Base-by-base conservation (phyloP, 2,329 filamentous ascomycete genomes). In the Penicillium capsulatum region DNA sequence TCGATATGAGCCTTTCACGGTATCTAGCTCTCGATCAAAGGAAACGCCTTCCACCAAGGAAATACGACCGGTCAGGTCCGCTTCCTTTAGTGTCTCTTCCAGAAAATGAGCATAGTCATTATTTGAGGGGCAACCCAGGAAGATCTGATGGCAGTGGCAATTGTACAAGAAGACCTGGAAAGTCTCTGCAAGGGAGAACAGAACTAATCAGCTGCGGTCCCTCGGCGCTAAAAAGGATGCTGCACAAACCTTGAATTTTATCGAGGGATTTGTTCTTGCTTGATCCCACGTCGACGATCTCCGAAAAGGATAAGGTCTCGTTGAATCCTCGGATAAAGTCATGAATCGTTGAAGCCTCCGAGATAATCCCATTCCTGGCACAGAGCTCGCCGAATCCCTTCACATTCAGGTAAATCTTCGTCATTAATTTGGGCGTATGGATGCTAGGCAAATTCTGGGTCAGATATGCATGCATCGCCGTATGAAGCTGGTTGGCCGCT, bases 61-160 rank as follows among this genome's bases (percentile, higher is more conserved):
- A 27, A 81, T 68, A 33, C 73, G 71, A 15, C 66, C 62, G 7
- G 67, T 56, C 15, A 71, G 64, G 30, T 68, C 60, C 13, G 64
- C 50, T 38, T 76, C 71, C 41, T 64, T 61, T 33, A 68, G 56
- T 35, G 70, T 69, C 22, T 75, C 67, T 53, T 77, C 71, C 8
- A 82, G 62, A 24, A 74, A 61, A 8, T 67, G 65, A 16, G 71
- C 70, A 56, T 79, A 81, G 15, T 73, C 69, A 39, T 71, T 72
- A 59, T 77, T 74, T 42, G 76, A 73, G 10, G 74, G 75, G 57
- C 77, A 79, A 7, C 77, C 79, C 24, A 82, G 66, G 34, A 81
- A 65, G 36, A 82, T 72, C 40, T 79, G 76, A 37, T 75, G 76
- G 54, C 79, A 82, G 50, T 79, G 77, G 46, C 71, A 74, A 50